Percentiles rank a stretch among this genome's conserved stretches.
Evolutionary conservation across 805 yeast genomes (phyloP).

Genomic region (Millerago galiae): DNA sequence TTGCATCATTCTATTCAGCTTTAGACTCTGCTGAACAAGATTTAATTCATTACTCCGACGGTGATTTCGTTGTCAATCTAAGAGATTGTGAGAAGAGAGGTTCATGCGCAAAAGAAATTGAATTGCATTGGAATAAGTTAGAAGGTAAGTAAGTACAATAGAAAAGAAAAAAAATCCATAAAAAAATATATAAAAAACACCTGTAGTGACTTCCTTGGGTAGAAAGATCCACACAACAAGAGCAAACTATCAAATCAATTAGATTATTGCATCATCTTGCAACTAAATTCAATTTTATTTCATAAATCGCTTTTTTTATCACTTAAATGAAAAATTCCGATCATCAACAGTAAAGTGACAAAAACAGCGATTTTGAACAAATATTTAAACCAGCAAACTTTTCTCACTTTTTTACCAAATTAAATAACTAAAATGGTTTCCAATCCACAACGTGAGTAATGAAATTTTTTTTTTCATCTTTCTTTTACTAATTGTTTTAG

Average conservation of each 20-base stretch:
- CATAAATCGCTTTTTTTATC: conserved; percentile 18
- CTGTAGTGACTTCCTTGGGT: too few relatives aligned
- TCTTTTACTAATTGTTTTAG: conserved; percentile 1
- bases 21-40: conserved; percentile 35
- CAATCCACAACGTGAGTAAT: conserved; percentile 1
- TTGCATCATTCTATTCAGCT: conserved; percentile 41
- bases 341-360: conserved; percentile 20
- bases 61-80: conserved; percentile 65
- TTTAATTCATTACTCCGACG: conserved; percentile 45
- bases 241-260: neutral
- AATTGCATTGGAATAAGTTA: conserved; percentile 25
- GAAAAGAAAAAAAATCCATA: too few relatives aligned
- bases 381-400: conserved; percentile 1
- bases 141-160: neutral
- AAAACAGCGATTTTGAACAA: conserved; percentile 20
- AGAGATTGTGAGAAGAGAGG: conserved; percentile 45
- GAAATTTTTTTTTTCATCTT: too few relatives aligned
- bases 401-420: conserved; percentile 2
- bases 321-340: conserved; percentile 10
- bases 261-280: neutral
- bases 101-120: conserved; percentile 47
- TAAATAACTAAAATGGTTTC: neutral
- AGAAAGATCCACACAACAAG: too few relatives aligned
- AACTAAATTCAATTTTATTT: neutral
- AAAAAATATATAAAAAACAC: too few relatives aligned